Conservation (phyloP, 441 rosid species). For the Adansonia gregorii region DNA sequence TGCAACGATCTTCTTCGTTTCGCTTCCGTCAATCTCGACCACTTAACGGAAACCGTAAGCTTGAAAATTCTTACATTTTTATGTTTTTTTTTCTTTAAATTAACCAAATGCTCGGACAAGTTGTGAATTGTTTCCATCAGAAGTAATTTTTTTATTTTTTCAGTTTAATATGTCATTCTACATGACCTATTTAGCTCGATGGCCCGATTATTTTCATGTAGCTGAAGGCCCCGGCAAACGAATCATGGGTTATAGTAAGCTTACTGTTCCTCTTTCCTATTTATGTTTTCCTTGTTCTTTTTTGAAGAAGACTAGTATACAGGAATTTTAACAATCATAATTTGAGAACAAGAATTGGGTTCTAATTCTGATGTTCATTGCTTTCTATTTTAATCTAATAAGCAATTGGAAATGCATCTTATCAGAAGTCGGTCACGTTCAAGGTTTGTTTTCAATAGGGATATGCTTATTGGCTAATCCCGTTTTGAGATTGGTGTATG, state of each 20-base stretch:
- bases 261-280: background rate
- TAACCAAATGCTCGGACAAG: background rate
- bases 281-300: background rate
- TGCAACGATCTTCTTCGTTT: constrained; percentile 97
- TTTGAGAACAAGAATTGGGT: too few relatives aligned
- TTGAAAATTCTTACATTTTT: background rate
- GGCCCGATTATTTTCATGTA: constrained; percentile 96
- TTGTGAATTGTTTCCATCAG: constrained; percentile 18
- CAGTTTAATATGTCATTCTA: constrained; percentile 97
- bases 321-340: background rate
- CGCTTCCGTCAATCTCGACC: constrained; percentile 82
- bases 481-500: background rate
- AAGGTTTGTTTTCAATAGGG: background rate
- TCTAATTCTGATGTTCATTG: background rate
- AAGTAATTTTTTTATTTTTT: constrained; percentile 17
- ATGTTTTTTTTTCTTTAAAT: background rate
- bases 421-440: background rate
- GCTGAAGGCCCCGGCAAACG: constrained; percentile 77
- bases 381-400: background rate
- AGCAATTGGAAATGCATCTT: background rate
- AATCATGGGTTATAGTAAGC: constrained; percentile 87
- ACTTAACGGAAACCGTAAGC: constrained; percentile 91
- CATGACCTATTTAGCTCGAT: constrained; percentile 94
- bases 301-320: background rate
- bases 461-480: background rate